These are phyloP conservation scores for Isatis lusitanica DNA, from an alignment of 441 rosid genomes.

Conservation along the genomic window DNA sequence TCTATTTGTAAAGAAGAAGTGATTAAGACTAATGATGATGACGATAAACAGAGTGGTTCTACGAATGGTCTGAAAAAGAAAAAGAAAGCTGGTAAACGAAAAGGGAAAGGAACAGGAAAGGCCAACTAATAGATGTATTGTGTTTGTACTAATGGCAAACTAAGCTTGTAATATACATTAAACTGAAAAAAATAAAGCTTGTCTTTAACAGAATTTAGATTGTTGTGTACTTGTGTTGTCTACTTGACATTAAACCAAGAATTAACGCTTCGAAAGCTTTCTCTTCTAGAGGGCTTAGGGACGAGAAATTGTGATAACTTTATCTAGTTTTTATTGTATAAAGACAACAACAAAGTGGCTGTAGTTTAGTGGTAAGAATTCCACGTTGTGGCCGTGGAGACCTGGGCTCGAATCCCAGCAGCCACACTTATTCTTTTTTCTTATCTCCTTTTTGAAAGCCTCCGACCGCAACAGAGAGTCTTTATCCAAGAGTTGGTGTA, in stretches of 20 bases:
- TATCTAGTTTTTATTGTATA: no score
- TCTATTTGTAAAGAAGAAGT: constrained; percentile 3
- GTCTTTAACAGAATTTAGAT: no score
- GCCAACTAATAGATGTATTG: background rate
- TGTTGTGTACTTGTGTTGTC: no score
- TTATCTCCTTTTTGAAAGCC: background rate
- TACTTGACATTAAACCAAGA: no score
- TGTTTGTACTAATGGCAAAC: background rate
- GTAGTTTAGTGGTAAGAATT: constrained; percentile 70
- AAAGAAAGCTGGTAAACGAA: constrained; percentile 18
- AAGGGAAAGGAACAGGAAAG: background rate
- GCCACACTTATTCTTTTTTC: constrained; percentile 39
- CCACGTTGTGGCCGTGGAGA: constrained; percentile 75
- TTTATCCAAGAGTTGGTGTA: constrained; percentile 9
- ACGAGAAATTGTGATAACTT: no score
- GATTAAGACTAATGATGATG: constrained; percentile 14
- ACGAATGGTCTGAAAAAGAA: background rate
- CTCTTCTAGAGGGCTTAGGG: no score
- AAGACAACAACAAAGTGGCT: constrained; percentile 27
- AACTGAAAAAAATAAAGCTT: no score
- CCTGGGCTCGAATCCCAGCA: constrained; percentile 79
- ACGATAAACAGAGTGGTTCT: constrained; percentile 24
- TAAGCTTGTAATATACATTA: no score
- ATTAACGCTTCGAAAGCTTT: no score
- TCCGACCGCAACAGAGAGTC: background rate